Evolutionary conservation across 768 basidiomycete genomes (phyloP).

Genomic region (Russula brevipes): DNA sequence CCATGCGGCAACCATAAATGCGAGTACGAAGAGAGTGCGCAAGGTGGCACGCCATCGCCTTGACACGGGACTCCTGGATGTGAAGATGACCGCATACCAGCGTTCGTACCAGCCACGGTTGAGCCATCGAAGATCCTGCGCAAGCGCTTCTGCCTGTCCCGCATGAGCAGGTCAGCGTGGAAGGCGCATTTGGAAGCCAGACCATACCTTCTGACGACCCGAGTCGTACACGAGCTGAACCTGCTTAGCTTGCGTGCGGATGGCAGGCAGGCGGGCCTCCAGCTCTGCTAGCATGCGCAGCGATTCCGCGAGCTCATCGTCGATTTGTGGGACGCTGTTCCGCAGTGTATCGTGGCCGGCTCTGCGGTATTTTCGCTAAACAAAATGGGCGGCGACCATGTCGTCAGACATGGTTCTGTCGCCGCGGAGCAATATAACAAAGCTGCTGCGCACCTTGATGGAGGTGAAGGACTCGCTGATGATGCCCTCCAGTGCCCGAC

Average conservation of each 20-base stretch:
- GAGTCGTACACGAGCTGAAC: conserved; percentile 67
- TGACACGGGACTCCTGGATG: conserved; percentile 65
- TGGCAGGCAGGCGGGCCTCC: conserved; percentile 52
- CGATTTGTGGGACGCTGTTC: conserved; percentile 58
- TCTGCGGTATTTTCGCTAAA: conserved; percentile 52
- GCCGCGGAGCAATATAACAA: neutral
- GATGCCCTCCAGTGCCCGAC: conserved; percentile 64
- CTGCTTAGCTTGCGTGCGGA: conserved; percentile 55
- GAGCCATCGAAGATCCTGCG: conserved; percentile 64
- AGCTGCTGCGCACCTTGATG: conserved; percentile 45
- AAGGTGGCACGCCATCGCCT: conserved; percentile 62
- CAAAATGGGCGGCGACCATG: neutral
- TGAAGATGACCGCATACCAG: conserved; percentile 70
- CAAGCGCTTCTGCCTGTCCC: conserved; percentile 56
- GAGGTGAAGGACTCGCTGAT: conserved; percentile 59
- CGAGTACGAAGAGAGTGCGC: conserved; percentile 35
- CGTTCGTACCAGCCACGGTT: conserved; percentile 76
- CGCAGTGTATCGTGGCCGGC: conserved; percentile 51
- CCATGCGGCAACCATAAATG: conserved; percentile 57
- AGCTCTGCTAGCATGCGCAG: conserved; percentile 53
- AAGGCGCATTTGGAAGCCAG: too few relatives aligned
- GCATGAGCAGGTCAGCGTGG: neutral
- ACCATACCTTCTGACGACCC: conserved; percentile 56
- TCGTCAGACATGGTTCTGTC: neutral
- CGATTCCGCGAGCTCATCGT: conserved; percentile 55